Evolutionary conservation across 768 basidiomycete genomes (phyloP), one percentile per base, ranked within the genome.

Genomic region (Calocera viscosa): DNA sequence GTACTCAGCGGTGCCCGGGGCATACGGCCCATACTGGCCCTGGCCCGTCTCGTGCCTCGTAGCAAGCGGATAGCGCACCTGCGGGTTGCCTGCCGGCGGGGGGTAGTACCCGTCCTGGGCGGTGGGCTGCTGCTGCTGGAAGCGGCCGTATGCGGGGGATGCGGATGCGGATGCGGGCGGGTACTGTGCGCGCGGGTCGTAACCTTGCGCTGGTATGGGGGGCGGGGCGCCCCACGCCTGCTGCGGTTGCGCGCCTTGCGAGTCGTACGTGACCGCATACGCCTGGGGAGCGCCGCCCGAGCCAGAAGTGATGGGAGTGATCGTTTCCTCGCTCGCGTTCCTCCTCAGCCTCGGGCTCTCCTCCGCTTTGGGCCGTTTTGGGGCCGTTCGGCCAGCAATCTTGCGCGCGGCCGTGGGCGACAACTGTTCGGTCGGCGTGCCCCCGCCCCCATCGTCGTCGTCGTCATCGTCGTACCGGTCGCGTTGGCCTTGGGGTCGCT

Each of bases 401-500:
- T 60, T 60, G 53, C 53, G 53, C 24, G 53, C 30, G 7, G 24
- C 16, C 14, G 10, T 60, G 53, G 53, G 26, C 53, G 53, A 60
- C 11, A n/a, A 8, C 10, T 60, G 53, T 19, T 12, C 53, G 14
- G 11, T 26, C 53, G 14, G 53, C 2, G 53, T 22, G 24, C 10
- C 26, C 30, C 5, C 26, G 53, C 53, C 53, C 53, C 53, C 53
- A 19, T 17, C 24, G 43, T 47, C 43, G 43, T 47, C 43, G 8
- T 47, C 43, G 19, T 47, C 43, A 30, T 26, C 24, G 53, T 60
- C 53, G 53, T 60, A 60, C 22, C 53, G 53, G 2, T 60, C 53
- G 11, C 53, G 24, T 19, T 60, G 53, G 19, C 43, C 43, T 60
- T 60, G 53, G 30, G 66, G 67, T 26, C 67, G 64, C 74, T 91